Evolutionary conservation across 306 rosid species (phyloP), one percentile per base, ranked within the genome.

Genomic region (Vigna unguiculata): DNA sequence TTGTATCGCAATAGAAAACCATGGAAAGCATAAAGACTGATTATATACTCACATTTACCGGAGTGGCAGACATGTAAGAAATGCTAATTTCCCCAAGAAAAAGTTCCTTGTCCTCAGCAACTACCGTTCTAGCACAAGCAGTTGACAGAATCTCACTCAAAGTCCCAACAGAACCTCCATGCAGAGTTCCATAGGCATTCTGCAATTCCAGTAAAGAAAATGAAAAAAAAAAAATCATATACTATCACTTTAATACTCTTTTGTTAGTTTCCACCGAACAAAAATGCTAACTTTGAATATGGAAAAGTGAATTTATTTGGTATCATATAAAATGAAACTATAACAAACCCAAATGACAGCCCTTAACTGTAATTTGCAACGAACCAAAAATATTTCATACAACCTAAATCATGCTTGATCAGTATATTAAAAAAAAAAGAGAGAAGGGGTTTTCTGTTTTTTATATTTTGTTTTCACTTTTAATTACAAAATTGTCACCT

Each of bases 81-180:
- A 83, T 57, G 79, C 81, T 80, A 13, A 80, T 8, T 80, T 86
- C 87, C 43, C 85, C 89, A 9, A 86, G 87, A 77, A 77, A 83
- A 45, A 86, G 75, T 51, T 80, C 83, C 49, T 80, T 86, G 65
- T 83, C 60, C 66, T 77, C 81, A 15, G 79, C 24, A 52, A 86
- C 89, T 21, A 86, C 81, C 41, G 89, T 86, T 74, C 85, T 80
- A 41, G 87, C 89, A 51, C 89, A 86, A 74, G 87, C 85, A 55
- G 41, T 83, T 2, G 83, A 11, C 9, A 86, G 46, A 17, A 69
- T 21, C 52, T 86, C 83, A 69, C 46, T 83, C 14, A 86, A 72
- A 46, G 79, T 19, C 11, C 66, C 89, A 80, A 86, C 77, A 40
- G 79, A 62, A 13, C 87, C 89, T 40, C 89, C 89, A 64, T 86